Evolutionary conservation across 371 early-diverging fungal species (phyloP).

Genomic region (Mortierella sp.): DNA sequence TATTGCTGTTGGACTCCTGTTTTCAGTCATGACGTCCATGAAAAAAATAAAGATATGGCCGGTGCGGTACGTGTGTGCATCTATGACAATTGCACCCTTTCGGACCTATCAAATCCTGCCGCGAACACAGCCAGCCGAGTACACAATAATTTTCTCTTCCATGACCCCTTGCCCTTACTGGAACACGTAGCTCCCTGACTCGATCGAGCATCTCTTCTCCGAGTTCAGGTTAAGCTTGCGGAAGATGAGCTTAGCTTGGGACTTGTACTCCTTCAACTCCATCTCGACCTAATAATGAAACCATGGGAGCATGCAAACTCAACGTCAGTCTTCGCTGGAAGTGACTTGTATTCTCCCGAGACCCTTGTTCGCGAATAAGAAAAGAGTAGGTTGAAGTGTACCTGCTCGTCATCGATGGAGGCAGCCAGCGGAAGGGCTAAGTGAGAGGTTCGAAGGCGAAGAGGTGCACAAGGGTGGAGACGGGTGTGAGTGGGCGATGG

Average conservation of each 20-base stretch:
- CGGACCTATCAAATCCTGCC: constrained; percentile 53
- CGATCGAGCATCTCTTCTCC: constrained; percentile 96
- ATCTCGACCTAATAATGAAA: constrained; percentile 65
- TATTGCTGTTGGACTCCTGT: too few relatives aligned
- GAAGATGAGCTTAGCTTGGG: constrained; percentile 93
- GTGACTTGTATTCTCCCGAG: constrained; percentile 6
- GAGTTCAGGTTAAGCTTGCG: constrained; percentile 87
- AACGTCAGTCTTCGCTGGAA: neutral
- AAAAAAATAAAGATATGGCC: neutral
- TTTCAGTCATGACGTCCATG: too few relatives aligned
- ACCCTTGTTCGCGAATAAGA: neutral
- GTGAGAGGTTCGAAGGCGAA: neutral
- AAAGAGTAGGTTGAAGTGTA: constrained; percentile 33
- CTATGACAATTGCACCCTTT: neutral
- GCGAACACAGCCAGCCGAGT: constrained; percentile 22
- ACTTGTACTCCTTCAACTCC: constrained; percentile 93
- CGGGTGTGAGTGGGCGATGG: neutral
- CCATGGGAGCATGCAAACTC: neutral
- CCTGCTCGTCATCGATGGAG: constrained; percentile 98
- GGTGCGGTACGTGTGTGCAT: neutral
- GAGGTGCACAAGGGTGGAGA: neutral
- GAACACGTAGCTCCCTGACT: constrained; percentile 88
- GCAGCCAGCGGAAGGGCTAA: constrained; percentile 92
- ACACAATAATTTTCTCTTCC: neutral
- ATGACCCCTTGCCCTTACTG: constrained; percentile 72